These are phyloP conservation scores for Mucor piriformis DNA, from an alignment of 371 early-diverging fungal species.

Conservation along the genomic window DNA sequence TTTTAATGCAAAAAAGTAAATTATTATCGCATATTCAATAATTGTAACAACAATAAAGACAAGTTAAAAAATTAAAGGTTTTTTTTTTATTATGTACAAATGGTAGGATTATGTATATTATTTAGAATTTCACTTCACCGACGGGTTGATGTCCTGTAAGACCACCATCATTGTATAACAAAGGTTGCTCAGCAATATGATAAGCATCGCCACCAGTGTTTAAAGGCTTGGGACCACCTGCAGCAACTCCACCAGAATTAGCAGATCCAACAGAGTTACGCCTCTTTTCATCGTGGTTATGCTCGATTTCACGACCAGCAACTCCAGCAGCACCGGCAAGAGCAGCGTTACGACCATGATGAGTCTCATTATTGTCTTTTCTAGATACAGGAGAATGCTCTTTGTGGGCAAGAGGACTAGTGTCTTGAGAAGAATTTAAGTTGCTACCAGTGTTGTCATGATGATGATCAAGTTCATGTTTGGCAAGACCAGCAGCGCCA, in stretches of 20 bases:
- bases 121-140: conserved; percentile 35
- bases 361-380: not conserved
- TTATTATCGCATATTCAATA: not conserved
- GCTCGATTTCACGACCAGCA: conserved; percentile 1
- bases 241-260: not conserved
- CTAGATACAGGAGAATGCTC: not conserved
- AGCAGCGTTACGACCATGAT: conserved; percentile 17
- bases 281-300: conserved; percentile 4
- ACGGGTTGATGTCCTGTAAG: conserved; percentile 40
- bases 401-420: not conserved
- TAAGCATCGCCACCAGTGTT: conserved; percentile 34
- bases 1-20: not conserved
- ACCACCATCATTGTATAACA: conserved; percentile 26
- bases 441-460: not conserved
- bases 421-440: not conserved
- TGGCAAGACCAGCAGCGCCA: conserved; percentile 15
- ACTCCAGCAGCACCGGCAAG: conserved; percentile 23
- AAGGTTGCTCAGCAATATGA: conserved; percentile 35
- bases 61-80: too few species aligned
- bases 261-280: not conserved
- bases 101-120: conserved; percentile 7
- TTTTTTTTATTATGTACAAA: not conserved
- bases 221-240: conserved; percentile 10
- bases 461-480: conserved; percentile 8
- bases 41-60: not conserved